phyloP scores from a whole-genome alignment of 345 rosid species.

The Eucalyptus pauciflora region DNA sequence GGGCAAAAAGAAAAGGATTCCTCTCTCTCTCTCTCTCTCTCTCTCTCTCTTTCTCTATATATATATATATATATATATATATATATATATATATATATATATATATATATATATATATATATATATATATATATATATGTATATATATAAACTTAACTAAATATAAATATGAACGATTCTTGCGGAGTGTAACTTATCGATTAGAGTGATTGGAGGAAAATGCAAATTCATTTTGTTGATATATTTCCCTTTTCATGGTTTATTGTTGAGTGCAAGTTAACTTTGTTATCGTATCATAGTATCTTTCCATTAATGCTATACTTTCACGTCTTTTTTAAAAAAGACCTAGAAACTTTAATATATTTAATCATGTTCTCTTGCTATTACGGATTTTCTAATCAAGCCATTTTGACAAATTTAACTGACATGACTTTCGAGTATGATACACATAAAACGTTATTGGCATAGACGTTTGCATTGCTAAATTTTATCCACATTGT shows the following conservation, averaged over 20 bases:
- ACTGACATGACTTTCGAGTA: not conserved
- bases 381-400: accelerated
- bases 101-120: not conserved
- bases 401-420: not conserved
- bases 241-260: not conserved
- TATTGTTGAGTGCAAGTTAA: not conserved
- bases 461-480: accelerated
- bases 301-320: not conserved
- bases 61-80: too few relatives aligned
- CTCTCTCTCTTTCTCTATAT: too few relatives aligned
- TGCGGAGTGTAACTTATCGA: not conserved
- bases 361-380: not conserved
- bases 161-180: not conserved
- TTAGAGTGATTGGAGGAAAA: not conserved
- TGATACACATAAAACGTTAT: accelerated
- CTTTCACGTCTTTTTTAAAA: not conserved
- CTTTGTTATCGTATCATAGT: accelerated
- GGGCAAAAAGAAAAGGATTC: not conserved
- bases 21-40: too few relatives aligned
- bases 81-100: not conserved
- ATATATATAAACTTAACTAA: not conserved
- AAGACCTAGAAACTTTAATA: not conserved
- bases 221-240: not conserved
- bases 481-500: not conserved
- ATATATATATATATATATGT: too few relatives aligned